A percentile compares a stretch with the other conserved stretches of the same genome.
These are phyloP conservation scores for Cerioporus squamosus DNA, from an alignment of 1,284 basidiomycete species.

Conservation along the genomic window DNA sequence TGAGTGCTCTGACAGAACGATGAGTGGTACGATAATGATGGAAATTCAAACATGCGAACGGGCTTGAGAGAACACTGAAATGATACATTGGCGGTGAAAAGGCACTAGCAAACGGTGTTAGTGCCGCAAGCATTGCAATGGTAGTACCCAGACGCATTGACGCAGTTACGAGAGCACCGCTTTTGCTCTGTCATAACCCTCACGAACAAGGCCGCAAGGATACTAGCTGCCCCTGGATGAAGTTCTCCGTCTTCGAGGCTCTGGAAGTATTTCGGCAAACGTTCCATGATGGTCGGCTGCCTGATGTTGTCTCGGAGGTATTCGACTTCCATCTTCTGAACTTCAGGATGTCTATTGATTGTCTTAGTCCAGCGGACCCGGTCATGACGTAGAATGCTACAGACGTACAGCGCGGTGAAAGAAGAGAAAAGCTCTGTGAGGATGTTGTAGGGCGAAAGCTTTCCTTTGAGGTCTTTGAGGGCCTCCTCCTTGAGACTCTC, in stretches of 20 bases:
- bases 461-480: slow-evolving; percentile 5
- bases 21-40: no score
- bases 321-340: slow-evolving; percentile 4
- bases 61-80: no score
- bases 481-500: slow-evolving; percentile 13
- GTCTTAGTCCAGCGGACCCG: no score
- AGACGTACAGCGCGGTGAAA: slow-evolving; percentile 18
- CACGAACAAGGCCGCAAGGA: not conserved
- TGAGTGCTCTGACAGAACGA: no score
- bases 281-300: not conserved
- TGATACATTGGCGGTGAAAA: no score
- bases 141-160: not conserved
- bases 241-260: not conserved
- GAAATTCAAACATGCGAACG: no score
- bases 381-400: not conserved
- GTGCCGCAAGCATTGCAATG: not conserved
- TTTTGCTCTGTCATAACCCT: not conserved
- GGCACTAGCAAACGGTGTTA: no score
- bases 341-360: not conserved
- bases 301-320: not conserved
- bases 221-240: not conserved
- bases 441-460: slow-evolving; percentile 16
- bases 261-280: not conserved
- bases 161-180: not conserved
- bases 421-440: slow-evolving; percentile 21